Base-by-base conservation (phyloP, 1,139 yeast species). In the Suhomyces anneliseae region DNA sequence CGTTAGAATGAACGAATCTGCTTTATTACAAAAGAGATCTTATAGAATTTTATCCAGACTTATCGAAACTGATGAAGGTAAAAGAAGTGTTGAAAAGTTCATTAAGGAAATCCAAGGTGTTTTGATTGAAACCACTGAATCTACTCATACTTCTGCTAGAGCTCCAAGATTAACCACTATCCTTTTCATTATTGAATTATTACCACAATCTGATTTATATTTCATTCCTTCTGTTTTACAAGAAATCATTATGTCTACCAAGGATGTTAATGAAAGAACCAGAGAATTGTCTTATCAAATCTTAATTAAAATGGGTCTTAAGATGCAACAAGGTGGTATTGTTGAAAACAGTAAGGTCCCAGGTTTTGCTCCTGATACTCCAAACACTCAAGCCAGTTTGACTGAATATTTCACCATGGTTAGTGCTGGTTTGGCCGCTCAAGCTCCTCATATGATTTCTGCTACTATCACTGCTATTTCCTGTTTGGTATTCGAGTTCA, bases 361-460 rank as follows among this genome's bases (percentile, higher is more conserved):
- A 31, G 90, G 87, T 1, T 81, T 87, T 65, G 92, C 79, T 44
- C 72, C 75, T 12, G 74, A 72, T 15, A 79, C 83, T 36, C 85
- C 86, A 12, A 78, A 80, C 49, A 74, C 85, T 1, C 74, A 78
- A 47, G 96, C 96, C 8, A 76, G 82, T 14, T 75, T 93, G 51
- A 79, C 83, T 40, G 97, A 90, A 67, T 90, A 76, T 62, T 89
- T 93, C 71, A 90, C 95, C 33, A 90, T 93, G 87, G 87, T 93
- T 26, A 83, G 95, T 67, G 99, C 97, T 40, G 99, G 99, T 70
- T 77, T 95, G 56, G 97, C 95, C 34, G 97, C 97, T 46, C 85
- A 87, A 57, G 81, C 95, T 37, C 93, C 95, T 32, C 96, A 92
- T 66, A 92, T 92, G 97, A 87, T 93, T 41, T 88, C 97, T 59